A percentile compares a stretch with the other conserved stretches of the same genome.
phyloP scores from a whole-genome alignment of 2,329 filamentous ascomycete species.

The Xylariales sp. region DNA sequence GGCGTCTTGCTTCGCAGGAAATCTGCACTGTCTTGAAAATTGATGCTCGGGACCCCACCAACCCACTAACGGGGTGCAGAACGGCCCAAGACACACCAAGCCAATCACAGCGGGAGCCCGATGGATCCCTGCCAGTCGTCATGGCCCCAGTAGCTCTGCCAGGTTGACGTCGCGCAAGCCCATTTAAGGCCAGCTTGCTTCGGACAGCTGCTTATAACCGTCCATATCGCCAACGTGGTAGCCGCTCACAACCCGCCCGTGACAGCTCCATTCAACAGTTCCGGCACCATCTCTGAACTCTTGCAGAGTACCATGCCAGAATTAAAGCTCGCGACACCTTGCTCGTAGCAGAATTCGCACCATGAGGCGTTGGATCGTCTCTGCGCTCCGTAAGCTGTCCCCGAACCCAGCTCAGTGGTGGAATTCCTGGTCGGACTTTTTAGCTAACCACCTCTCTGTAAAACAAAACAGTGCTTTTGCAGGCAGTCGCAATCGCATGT shows the following conservation, averaged over 20 bases:
- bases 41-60: too few relatives aligned
- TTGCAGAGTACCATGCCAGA: slow-evolving; percentile 23
- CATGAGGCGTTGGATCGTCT: slow-evolving; percentile 26
- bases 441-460: too few relatives aligned
- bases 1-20: too few relatives aligned
- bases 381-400: slow-evolving; percentile 22
- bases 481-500: slow-evolving; percentile 18
- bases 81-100: too few relatives aligned
- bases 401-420: not conserved
- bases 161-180: not conserved
- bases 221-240: not conserved
- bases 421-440: not conserved
- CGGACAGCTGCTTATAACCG: not conserved
- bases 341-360: slow-evolving; percentile 24
- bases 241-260: not conserved
- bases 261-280: too few relatives aligned
- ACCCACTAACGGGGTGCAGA: too few relatives aligned
- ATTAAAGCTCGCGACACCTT: slow-evolving; percentile 18
- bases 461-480: slow-evolving; percentile 23
- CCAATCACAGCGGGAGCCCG: not conserved
- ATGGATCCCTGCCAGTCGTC: not conserved
- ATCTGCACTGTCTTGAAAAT: too few relatives aligned
- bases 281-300: slow-evolving; percentile 7
- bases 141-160: not conserved
- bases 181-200: slow-evolving; percentile 10